Evolutionary conservation across 257 asterid species (phyloP).

Genomic region (Nicotiana attenuata): DNA sequence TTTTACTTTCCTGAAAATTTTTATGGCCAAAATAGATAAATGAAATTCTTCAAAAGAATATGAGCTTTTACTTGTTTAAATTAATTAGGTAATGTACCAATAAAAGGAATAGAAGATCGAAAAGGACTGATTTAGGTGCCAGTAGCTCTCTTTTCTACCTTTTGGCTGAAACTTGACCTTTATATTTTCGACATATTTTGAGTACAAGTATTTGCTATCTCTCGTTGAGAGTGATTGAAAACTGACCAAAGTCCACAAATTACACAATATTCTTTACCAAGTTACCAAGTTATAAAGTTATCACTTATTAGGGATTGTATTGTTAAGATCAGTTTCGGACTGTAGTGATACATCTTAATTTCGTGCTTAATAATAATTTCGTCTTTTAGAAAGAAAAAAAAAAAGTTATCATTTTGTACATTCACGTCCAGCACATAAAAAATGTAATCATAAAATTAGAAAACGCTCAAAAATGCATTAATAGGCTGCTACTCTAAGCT

Average conservation of each 20-base stretch:
- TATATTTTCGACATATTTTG: not conserved
- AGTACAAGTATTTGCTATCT: slow-evolving; percentile 10
- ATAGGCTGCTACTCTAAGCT: not conserved
- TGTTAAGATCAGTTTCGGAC: no score
- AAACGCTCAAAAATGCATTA: not conserved
- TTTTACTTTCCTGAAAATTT: not conserved
- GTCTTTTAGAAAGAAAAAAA: no score
- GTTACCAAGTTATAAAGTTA: no score
- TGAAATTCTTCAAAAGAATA: not conserved
- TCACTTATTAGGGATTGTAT: no score
- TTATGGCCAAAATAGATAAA: not conserved
- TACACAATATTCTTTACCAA: slow-evolving; percentile 13
- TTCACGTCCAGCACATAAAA: no score
- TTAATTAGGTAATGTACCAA: not conserved
- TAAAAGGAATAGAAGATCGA: not conserved
- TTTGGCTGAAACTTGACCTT: not conserved
- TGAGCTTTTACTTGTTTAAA: not conserved
- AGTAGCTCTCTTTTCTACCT: not conserved
- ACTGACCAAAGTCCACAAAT: not conserved
- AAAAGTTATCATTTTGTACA: no score
- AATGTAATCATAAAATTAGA: no score
- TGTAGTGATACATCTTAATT: no score
- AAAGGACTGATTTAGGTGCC: not conserved
- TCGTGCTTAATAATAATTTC: no score
- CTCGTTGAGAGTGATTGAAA: not conserved